A percentile compares a stretch with the other conserved stretches of the same genome.
Conservation (phyloP, 2,329 filamentous ascomycete genomes). For the Lasiodiplodia hormozganensis region DNA sequence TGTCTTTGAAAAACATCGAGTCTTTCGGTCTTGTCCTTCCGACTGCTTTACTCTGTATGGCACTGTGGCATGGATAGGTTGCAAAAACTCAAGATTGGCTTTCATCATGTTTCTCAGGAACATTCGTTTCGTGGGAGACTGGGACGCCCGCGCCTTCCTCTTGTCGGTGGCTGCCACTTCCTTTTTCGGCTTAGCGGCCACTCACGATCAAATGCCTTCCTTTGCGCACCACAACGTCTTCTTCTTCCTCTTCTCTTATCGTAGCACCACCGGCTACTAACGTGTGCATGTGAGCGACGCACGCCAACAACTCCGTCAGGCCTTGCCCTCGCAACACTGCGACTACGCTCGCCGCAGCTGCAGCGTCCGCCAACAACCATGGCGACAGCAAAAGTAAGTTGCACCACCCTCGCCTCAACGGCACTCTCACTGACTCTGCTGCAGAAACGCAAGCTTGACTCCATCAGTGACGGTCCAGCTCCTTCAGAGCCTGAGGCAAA, state of each 20-base stretch:
- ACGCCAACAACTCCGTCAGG: too few relatives aligned
- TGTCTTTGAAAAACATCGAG: too few relatives aligned
- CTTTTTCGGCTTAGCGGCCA: background rate
- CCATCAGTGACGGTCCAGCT: background rate
- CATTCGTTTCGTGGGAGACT: too few relatives aligned
- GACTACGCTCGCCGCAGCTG: background rate
- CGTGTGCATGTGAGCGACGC: too few relatives aligned
- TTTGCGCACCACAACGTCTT: background rate
- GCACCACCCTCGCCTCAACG: background rate
- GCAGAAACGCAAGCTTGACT: background rate
- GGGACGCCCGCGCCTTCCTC: background rate
- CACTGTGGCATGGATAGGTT: too few relatives aligned
- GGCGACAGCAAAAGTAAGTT: background rate
- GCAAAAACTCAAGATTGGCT: too few relatives aligned
- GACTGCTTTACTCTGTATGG: too few relatives aligned
- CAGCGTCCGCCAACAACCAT: background rate
- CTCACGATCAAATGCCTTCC: too few relatives aligned
- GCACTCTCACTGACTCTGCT: background rate
- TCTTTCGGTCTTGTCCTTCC: too few relatives aligned
- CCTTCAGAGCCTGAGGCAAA: background rate
- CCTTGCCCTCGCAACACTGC: too few relatives aligned
- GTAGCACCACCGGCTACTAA: background rate
- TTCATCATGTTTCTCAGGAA: too few relatives aligned
- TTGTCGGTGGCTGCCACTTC: background rate
- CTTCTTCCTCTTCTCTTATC: background rate